phyloP scores from a whole-genome alignment of 805 yeast genomes.

The Kazachstania psychrophila region DNA sequence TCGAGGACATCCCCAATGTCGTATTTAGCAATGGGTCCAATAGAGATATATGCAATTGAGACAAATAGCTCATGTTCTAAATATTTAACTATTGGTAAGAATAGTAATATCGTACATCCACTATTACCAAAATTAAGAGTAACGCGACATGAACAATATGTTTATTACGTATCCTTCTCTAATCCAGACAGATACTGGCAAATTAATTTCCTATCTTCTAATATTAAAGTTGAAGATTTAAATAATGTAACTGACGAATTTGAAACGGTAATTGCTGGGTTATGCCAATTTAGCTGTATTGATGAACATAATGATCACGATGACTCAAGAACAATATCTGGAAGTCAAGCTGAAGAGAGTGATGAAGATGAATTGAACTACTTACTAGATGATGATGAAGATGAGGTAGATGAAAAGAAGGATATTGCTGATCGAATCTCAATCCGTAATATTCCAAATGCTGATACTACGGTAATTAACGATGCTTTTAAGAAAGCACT shows the following conservation, averaged over 20 bases:
- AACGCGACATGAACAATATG: slow-evolving; percentile 37
- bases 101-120: slow-evolving; percentile 50
- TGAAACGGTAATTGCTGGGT: slow-evolving; percentile 25
- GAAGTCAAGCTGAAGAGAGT: neutral
- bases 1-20: neutral
- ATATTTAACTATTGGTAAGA: slow-evolving; percentile 27
- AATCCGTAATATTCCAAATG: too few relatives aligned
- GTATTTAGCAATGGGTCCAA: slow-evolving; percentile 20
- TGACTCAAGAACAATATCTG: slow-evolving; percentile 1
- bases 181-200: slow-evolving; percentile 76
- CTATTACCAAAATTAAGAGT: slow-evolving; percentile 56
- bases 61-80: slow-evolving; percentile 13
- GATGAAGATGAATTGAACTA: slow-evolving; percentile 19
- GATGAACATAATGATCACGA: slow-evolving; percentile 4
- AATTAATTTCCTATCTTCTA: slow-evolving; percentile 27
- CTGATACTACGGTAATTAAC: too few relatives aligned
- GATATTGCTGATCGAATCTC: neutral
- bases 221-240: slow-evolving; percentile 9
- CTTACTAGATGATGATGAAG: slow-evolving; percentile 11
- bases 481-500: slow-evolving; percentile 18
- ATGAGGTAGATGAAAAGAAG: slow-evolving; percentile 5
- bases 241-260: slow-evolving; percentile 12
- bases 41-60: slow-evolving; percentile 25
- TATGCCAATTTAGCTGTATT: slow-evolving; percentile 10
- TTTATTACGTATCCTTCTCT: slow-evolving; percentile 52